Conservation (phyloP, 768 basidiomycete genomes). For the Clitopilus hobsonii region DNA sequence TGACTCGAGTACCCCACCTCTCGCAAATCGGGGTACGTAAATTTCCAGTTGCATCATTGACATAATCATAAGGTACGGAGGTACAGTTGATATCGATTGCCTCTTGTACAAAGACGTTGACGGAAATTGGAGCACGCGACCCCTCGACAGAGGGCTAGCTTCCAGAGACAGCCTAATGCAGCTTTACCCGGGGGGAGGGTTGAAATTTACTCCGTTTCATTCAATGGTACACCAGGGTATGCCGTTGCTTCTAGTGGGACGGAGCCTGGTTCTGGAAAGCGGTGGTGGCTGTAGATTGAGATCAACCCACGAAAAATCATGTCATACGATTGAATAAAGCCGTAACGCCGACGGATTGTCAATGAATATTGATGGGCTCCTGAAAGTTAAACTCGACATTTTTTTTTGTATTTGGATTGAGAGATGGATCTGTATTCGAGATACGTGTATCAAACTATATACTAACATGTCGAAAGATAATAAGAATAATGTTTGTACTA, state of each 20-base stretch:
- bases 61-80: background rate
- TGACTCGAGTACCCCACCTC: background rate
- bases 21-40: background rate
- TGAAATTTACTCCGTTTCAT: background rate
- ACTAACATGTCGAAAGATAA: background rate
- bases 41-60: background rate
- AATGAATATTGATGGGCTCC: too few species aligned
- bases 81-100: background rate
- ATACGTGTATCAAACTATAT: background rate
- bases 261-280: background rate
- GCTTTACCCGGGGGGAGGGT: background rate
- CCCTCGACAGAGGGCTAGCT: background rate
- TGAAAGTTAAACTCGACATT: too few species aligned
- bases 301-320: background rate
- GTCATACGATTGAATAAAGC: background rate
- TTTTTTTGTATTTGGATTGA: too few species aligned
- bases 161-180: background rate
- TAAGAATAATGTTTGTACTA: background rate
- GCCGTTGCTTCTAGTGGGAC: too few species aligned
- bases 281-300: background rate
- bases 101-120: background rate
- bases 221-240: background rate
- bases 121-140: background rate
- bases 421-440: too few species aligned
- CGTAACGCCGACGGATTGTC: background rate